phyloP scores from a whole-genome alignment of 345 rosid species.

The Excoecaria cochinchinensis region DNA sequence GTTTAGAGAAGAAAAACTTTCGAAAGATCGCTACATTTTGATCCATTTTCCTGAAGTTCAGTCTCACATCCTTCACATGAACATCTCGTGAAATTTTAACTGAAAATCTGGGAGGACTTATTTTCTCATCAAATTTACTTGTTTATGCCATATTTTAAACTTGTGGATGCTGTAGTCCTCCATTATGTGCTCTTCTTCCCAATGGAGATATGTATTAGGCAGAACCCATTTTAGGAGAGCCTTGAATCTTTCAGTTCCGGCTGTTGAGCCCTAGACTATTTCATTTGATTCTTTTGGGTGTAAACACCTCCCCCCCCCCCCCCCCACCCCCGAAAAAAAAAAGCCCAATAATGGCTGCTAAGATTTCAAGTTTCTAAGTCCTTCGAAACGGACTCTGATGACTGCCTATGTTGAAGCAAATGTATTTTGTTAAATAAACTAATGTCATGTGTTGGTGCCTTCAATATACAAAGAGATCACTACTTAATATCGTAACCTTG shows the following conservation, averaged over 20 bases:
- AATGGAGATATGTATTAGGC: not conserved
- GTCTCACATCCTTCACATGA: not conserved
- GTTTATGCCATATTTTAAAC: not conserved
- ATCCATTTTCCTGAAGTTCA: not conserved
- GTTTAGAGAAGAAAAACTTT: not conserved
- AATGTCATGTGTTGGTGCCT: not conserved
- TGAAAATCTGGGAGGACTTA: not conserved
- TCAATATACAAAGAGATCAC: not conserved
- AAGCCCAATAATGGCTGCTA: not conserved
- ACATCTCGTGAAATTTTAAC: not conserved
- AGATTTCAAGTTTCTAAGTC: too few species aligned
- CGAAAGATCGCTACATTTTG: not conserved
- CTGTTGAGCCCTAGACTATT: too few species aligned
- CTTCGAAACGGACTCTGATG: too few species aligned
- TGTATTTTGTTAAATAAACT: too few species aligned
- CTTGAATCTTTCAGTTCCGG: too few species aligned
- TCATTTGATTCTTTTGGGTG: too few species aligned
- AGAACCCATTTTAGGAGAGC: not conserved
- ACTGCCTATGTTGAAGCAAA: not conserved
- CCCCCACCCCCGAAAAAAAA: too few species aligned
- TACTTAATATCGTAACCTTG: not conserved
- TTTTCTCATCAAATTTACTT: not conserved
- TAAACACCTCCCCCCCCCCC: not conserved
- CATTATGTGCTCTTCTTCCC: not conserved
- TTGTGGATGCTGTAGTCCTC: not conserved